These are phyloP conservation scores for Takakia lepidozioides DNA, from an alignment of 225 moss, liverwort and hornwort genomes.

Conservation along the genomic window DNA sequence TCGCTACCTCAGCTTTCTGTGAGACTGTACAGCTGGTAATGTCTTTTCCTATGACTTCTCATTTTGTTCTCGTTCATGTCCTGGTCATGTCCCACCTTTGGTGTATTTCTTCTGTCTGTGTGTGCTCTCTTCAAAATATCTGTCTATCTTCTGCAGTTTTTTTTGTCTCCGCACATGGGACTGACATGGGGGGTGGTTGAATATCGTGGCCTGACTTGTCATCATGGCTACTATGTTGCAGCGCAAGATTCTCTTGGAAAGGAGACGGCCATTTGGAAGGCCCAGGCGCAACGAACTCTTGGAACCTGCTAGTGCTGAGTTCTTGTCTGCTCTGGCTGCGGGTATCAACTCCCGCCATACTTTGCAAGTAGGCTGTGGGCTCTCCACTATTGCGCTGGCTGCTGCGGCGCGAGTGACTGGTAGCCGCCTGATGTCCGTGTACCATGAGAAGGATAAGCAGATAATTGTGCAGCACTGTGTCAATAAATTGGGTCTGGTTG, in stretches of 20 bases:
- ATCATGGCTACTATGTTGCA: constrained; percentile 26
- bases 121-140: neutral
- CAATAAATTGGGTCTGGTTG: constrained; percentile 36
- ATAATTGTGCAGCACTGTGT: constrained; percentile 39
- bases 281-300: constrained; percentile 26
- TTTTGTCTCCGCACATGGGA: constrained; percentile 9
- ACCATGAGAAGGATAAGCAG: constrained; percentile 56
- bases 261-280: constrained; percentile 34
- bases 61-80: neutral
- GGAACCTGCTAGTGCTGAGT: constrained; percentile 65
- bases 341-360: constrained; percentile 64
- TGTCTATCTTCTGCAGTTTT: constrained; percentile 3
- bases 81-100: neutral
- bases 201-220: constrained; percentile 11
- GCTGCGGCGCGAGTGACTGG: constrained; percentile 60
- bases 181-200: constrained; percentile 7
- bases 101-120: neutral
- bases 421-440: constrained; percentile 43
- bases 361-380: constrained; percentile 61
- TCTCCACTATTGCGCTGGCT: constrained; percentile 63
- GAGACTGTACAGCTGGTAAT: constrained; percentile 63
- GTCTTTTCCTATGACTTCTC: neutral
- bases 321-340: constrained; percentile 63
- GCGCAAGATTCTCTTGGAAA: constrained; percentile 50
- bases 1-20: constrained; percentile 52